Base-by-base conservation (phyloP, 2,329 filamentous ascomycete species). In the Phoma herbarum region DNA sequence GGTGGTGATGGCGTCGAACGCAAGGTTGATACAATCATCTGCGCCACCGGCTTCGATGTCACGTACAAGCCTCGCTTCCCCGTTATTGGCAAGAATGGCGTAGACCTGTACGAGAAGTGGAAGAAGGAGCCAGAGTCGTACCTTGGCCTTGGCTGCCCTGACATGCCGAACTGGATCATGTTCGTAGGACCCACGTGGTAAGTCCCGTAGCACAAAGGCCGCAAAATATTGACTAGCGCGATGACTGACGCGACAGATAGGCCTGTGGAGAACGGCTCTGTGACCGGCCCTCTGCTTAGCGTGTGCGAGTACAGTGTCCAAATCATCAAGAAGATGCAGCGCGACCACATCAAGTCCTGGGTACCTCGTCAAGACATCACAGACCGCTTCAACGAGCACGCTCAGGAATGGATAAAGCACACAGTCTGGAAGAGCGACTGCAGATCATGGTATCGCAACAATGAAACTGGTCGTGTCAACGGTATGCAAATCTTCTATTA, bases 391-490 rank as follows among this genome's bases (percentile, higher is more conserved):
- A 81, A 81, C 57, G 73, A 74, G 23, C 79, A 82, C 52, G 73
- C 75, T 3, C 75, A 82, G 63, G 79, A 81, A 56, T 83, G 79
- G 79, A 75, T 82, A 63, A 82, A 80, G 64, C 78, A 82, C 57
- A 83, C 80, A 0, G 80, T 83, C 8, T 84, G 80, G 80, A 81
- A 79, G 55, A 75, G 78, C 23, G 72, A 77, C 6, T 82, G 81
- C 54, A 74, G 79, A 42, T 65, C 66, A 1, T 82, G 80, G 79
- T 82, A 82, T 69, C 80, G 79, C 65, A 78, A 84, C 65, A 75
- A 77, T 28, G 66, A 73, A 0, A 76, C 74, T 1, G 74, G 73
- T 1, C 67, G 73, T 4, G 70, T 77, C 22, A 75, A 75, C 22
- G 72, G 58, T 59, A 42, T n/a, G 29, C n/a, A 16, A 11, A 39